Conservation (phyloP, 2,329 filamentous ascomycete species). For the Epicoccum sorghinum region DNA sequence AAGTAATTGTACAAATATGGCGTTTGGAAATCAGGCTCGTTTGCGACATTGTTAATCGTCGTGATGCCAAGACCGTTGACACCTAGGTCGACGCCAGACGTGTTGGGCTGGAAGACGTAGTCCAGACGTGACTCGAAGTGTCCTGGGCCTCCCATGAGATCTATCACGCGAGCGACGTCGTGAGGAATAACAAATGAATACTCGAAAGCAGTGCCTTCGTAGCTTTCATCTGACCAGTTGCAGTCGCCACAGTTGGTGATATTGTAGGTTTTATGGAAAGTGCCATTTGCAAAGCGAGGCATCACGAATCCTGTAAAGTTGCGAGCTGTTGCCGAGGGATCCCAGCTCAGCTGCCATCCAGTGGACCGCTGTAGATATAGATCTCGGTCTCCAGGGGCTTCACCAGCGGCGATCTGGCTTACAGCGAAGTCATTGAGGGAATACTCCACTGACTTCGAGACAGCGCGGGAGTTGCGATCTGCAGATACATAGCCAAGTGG, state of each 20-base stretch:
- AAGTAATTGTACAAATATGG: conserved; percentile 53
- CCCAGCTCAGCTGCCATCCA: conserved; percentile 54
- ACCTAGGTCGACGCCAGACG: conserved; percentile 44
- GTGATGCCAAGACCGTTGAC: conserved; percentile 45
- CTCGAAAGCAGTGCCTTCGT: conserved; percentile 53
- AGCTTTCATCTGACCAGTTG: conserved; percentile 50
- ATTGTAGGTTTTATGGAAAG: conserved; percentile 48
- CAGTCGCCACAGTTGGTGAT: conserved; percentile 51
- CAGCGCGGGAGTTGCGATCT: conserved; percentile 45
- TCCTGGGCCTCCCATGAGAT: conserved; percentile 49
- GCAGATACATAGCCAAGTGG: conserved; percentile 50
- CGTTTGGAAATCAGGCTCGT: conserved; percentile 50
- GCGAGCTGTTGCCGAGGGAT: conserved; percentile 43
- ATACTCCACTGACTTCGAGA: conserved; percentile 53
- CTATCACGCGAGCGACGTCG: conserved; percentile 50
- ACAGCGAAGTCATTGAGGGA: conserved; percentile 53
- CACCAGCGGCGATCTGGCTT: conserved; percentile 48
- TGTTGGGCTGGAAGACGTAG: conserved; percentile 50
- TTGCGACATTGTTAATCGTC: conserved; percentile 46
- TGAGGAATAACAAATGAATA: conserved; percentile 54
- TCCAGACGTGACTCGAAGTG: conserved; percentile 51
- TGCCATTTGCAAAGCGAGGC: conserved; percentile 45
- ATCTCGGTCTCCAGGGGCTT: conserved; percentile 48
- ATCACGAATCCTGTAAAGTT: conserved; percentile 48
- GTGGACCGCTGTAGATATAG: conserved; percentile 48